These are phyloP conservation scores for Viscum album DNA, from an alignment of 177 flowering plant species.

Conservation along the genomic window DNA sequence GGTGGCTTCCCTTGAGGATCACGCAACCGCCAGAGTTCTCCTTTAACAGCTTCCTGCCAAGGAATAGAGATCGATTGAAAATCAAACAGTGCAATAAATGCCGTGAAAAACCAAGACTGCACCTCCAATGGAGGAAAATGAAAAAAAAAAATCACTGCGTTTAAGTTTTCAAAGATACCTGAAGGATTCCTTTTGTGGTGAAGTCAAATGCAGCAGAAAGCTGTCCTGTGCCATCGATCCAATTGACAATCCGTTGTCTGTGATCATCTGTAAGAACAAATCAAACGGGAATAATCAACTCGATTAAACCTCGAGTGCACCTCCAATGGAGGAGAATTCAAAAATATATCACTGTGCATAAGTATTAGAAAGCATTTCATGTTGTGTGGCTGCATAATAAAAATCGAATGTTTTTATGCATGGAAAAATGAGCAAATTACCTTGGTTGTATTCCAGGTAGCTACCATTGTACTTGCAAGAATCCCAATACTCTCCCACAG, in stretches of 20 bases:
- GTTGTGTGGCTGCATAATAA: too few species aligned
- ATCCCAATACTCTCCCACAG: slow-evolving; percentile 96
- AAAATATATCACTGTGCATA: too few species aligned
- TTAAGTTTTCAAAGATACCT: slow-evolving; percentile 31
- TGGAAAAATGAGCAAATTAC: slow-evolving; percentile 22
- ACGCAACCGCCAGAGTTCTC: slow-evolving; percentile 85
- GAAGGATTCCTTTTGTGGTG: slow-evolving; percentile 90
- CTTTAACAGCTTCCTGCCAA: slow-evolving; percentile 79
- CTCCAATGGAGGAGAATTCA: neutral
- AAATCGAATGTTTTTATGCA: neutral
- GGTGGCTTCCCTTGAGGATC: slow-evolving; percentile 90
- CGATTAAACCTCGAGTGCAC: too few species aligned
- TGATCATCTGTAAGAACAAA: slow-evolving; percentile 54
- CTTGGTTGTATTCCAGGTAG: slow-evolving; percentile 79
- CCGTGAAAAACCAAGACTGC: too few species aligned
- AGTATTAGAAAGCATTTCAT: too few species aligned
- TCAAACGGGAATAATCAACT: slow-evolving; percentile 6
- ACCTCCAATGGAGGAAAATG: too few species aligned
- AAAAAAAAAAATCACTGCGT: neutral
- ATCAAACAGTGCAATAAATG: too few species aligned
- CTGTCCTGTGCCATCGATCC: slow-evolving; percentile 81
- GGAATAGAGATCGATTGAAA: too few species aligned
- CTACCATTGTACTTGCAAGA: slow-evolving; percentile 62
- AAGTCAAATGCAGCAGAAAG: slow-evolving; percentile 83
- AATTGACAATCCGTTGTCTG: slow-evolving; percentile 74